A percentile compares a stretch with the other conserved stretches of the same genome.
Evolutionary conservation across 305 asterid species (phyloP).

Genomic region (Fraxinus greggii): DNA sequence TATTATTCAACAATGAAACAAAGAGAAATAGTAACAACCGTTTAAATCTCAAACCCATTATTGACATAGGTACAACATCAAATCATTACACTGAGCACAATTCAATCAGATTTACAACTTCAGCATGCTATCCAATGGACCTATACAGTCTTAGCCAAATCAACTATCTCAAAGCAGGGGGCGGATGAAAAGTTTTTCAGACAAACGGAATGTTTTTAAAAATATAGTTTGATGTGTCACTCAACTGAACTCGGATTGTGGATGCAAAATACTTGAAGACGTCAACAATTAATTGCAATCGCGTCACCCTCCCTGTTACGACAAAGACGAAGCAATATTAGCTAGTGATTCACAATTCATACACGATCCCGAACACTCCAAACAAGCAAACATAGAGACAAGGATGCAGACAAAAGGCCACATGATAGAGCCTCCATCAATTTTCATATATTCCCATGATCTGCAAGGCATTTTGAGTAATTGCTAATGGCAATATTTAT

Average conservation of each 20-base stretch:
- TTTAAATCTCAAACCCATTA: conserved; percentile 45
- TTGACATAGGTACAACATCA: conserved; percentile 20
- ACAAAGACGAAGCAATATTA: conserved; percentile 8
- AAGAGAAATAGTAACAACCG: conserved; percentile 44
- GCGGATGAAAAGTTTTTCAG: background rate
- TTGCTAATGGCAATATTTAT: background rate
- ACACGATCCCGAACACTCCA: conserved; percentile 5
- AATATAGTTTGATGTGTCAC: conserved; percentile 13
- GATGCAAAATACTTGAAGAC: conserved; percentile 9
- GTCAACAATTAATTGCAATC: background rate
- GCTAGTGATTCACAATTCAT: conserved; percentile 10
- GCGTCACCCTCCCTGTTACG: conserved; percentile 15
- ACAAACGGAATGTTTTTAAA: background rate
- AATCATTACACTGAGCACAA: conserved; percentile 19
- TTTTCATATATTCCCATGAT: background rate
- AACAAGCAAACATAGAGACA: conserved; percentile 6
- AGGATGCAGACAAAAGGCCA: background rate
- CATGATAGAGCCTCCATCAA: background rate
- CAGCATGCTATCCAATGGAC: background rate
- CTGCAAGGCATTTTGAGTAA: background rate
- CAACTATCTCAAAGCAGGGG: conserved; percentile 6
- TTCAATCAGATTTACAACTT: conserved; percentile 16
- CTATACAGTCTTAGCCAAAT: conserved; percentile 12
- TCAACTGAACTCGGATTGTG: conserved; percentile 17
- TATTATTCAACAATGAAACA: conserved; percentile 32